Conservation (phyloP, 2,329 filamentous ascomycete genomes). For the Aspergillus transmontanensis region DNA sequence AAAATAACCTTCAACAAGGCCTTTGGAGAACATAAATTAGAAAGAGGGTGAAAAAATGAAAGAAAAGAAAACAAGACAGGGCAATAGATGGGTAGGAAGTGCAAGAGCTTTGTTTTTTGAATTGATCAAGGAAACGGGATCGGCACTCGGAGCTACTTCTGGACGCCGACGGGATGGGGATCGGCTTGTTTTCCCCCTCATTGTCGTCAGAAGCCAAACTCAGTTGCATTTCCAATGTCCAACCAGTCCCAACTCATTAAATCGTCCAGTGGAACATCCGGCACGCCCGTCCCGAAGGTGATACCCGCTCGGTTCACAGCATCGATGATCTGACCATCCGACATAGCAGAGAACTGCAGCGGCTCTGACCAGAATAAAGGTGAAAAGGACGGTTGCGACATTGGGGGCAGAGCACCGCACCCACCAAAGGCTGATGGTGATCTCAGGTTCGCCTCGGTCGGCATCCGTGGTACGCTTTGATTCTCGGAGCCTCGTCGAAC, state of each 20-base stretch:
- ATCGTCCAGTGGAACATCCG: conserved; percentile 62
- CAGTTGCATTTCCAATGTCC: conserved; percentile 41
- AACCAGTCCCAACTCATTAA: conserved; percentile 62
- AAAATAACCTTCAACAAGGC: not conserved
- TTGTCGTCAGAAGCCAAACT: conserved; percentile 30
- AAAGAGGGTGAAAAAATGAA: not conserved
- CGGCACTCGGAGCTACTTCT: conserved; percentile 33
- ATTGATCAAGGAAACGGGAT: conserved; percentile 6
- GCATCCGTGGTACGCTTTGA: conserved; percentile 13
- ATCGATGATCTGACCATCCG: conserved; percentile 68
- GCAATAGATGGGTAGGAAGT: not conserved
- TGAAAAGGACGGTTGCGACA: conserved; percentile 30
- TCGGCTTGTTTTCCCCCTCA: not conserved
- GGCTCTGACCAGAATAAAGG: conserved; percentile 52
- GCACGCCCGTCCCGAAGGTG: conserved; percentile 58
- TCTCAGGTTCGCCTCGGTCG: conserved; percentile 17
- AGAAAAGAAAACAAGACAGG: not conserved
- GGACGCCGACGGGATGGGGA: conserved; percentile 25
- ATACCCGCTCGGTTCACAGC: conserved; percentile 66
- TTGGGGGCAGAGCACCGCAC: conserved; percentile 24
- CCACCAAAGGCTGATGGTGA: conserved; percentile 17
- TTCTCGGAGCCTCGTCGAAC: conserved; percentile 36
- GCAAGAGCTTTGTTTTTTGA: not conserved
- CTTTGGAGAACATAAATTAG: too few relatives aligned
- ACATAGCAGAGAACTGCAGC: conserved; percentile 69